Evolutionary conservation across 768 basidiomycete species (phyloP).

Genomic region (Mycena epipterygia): DNA sequence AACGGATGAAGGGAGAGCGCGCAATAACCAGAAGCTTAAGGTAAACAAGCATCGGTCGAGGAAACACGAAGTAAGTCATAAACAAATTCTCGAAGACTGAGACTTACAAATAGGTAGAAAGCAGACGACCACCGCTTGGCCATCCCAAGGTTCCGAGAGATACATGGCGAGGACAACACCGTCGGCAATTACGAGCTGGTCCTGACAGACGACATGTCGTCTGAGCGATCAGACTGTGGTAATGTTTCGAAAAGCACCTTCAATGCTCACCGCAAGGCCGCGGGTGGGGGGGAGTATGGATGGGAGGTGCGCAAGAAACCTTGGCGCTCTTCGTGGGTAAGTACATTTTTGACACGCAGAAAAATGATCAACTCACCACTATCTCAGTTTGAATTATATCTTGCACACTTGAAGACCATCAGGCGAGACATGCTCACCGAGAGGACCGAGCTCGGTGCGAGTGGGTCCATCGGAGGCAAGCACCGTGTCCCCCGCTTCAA

Average conservation of each 20-base stretch:
- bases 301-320: neutral
- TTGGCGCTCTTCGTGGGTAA: conserved; percentile 6
- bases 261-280: neutral
- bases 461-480: neutral
- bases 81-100: neutral
- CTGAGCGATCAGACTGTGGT: neutral
- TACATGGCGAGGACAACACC: neutral
- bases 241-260: neutral
- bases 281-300: neutral
- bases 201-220: neutral
- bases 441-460: neutral
- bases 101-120: neutral
- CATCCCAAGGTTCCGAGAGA: neutral
- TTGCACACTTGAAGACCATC: neutral
- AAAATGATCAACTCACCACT: neutral
- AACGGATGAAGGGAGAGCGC: neutral
- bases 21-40: neutral
- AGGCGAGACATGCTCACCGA: neutral
- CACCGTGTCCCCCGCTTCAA: conserved; percentile 11
- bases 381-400: neutral
- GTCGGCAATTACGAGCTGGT: neutral
- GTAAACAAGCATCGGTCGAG: neutral
- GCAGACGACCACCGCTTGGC: neutral
- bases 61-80: neutral
- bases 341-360: neutral